Conservation (phyloP, 2,329 filamentous ascomycete genomes). For the Phyllosticta capitalensis region DNA sequence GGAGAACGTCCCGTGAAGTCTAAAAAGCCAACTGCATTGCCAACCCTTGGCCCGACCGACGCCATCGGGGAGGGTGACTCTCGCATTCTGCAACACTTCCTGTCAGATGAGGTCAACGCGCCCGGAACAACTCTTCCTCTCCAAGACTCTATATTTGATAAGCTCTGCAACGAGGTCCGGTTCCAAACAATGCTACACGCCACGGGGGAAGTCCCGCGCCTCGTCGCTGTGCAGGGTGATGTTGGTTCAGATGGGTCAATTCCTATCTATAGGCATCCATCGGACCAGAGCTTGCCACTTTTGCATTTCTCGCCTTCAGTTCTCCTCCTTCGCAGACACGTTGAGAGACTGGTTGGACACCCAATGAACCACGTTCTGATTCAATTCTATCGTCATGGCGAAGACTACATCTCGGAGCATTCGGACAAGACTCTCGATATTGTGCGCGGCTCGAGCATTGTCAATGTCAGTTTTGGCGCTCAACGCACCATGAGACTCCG, state of each 20-base stretch:
- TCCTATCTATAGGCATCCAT: slow-evolving; percentile 90
- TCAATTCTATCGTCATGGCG: slow-evolving; percentile 81
- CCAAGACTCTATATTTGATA: slow-evolving; percentile 55
- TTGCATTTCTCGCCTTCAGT: slow-evolving; percentile 68
- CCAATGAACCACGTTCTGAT: slow-evolving; percentile 84
- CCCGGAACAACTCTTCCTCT: slow-evolving; percentile 30
- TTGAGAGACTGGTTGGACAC: slow-evolving; percentile 68
- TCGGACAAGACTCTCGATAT: slow-evolving; percentile 97
- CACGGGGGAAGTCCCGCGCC: slow-evolving; percentile 79
- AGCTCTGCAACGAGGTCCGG: slow-evolving; percentile 61
- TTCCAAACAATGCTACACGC: slow-evolving; percentile 94
- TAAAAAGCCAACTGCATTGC: neutral
- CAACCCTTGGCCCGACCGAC: slow-evolving; percentile 38
- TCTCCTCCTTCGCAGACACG: slow-evolving; percentile 53
- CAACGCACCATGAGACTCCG: slow-evolving; percentile 83
- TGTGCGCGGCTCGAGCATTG: slow-evolving; percentile 67
- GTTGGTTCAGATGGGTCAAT: slow-evolving; percentile 59
- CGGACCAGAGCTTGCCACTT: slow-evolving; percentile 75
- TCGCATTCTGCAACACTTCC: slow-evolving; percentile 58
- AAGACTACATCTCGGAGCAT: slow-evolving; percentile 91
- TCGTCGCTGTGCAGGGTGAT: slow-evolving; percentile 80
- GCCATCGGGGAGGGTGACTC: slow-evolving; percentile 74
- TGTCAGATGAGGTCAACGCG: slow-evolving; percentile 38
- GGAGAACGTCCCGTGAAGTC: slow-evolving; percentile 4
- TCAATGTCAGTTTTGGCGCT: slow-evolving; percentile 89